Evolutionary conservation across 2,329 filamentous ascomycete genomes (phyloP).

Genomic region (Pseudomassariella vexata): DNA sequence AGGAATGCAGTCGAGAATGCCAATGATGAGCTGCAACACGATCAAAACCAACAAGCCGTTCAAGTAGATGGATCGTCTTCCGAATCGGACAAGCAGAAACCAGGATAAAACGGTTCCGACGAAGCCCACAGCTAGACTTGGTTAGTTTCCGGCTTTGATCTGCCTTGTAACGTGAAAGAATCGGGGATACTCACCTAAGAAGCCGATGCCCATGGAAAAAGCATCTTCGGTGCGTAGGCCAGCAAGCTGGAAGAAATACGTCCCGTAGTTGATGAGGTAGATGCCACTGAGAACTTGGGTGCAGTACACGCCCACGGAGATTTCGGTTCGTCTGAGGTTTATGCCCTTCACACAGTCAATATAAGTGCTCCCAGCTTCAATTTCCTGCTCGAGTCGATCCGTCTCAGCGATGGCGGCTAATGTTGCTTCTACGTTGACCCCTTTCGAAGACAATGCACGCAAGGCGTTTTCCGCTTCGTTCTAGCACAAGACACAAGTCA

Average conservation of each 20-base stretch:
- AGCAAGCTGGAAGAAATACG: slow-evolving; percentile 54
- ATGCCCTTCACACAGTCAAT: slow-evolving; percentile 43
- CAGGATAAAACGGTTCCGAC: slow-evolving; percentile 49
- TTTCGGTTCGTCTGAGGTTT: slow-evolving; percentile 48
- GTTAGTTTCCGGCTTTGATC: neutral
- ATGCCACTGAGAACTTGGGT: slow-evolving; percentile 61
- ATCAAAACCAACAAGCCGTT: slow-evolving; percentile 36
- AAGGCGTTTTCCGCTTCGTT: slow-evolving; percentile 35
- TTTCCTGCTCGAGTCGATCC: slow-evolving; percentile 47
- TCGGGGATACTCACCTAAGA: slow-evolving; percentile 28
- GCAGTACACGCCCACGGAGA: slow-evolving; percentile 55
- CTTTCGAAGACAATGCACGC: slow-evolving; percentile 36
- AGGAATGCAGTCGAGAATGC: slow-evolving; percentile 39
- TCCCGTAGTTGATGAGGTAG: slow-evolving; percentile 59
- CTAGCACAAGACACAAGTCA: too few relatives aligned
- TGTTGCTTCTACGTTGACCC: slow-evolving; percentile 40
- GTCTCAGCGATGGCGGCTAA: slow-evolving; percentile 54
- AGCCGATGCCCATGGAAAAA: slow-evolving; percentile 51
- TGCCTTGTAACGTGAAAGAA: neutral
- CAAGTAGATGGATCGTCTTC: slow-evolving; percentile 46
- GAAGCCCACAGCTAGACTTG: slow-evolving; percentile 38
- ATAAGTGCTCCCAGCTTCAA: slow-evolving; percentile 42
- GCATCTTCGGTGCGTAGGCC: slow-evolving; percentile 42
- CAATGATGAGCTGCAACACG: slow-evolving; percentile 39
- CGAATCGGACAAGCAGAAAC: slow-evolving; percentile 41